Base-by-base conservation (phyloP, 2,329 filamentous ascomycete species). In the Samsoniella hepiali region DNA sequence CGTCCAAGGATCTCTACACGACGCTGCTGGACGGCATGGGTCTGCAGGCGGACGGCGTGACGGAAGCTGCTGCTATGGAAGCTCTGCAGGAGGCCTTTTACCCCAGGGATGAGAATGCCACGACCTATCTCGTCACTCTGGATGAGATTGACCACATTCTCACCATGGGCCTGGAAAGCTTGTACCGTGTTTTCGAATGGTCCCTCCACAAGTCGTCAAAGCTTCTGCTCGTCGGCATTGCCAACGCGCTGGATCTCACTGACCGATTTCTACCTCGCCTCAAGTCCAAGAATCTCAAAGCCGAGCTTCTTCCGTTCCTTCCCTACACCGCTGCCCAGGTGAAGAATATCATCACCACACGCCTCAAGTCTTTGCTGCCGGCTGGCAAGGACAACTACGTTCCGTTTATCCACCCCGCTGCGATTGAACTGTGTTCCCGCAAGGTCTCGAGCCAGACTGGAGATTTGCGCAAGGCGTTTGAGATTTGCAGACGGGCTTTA, bases 171-270 rank as follows among this genome's bases (percentile, higher is more conserved):
- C 80, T 95, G 64, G 92, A 96, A 69, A 89, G 95, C 62, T 81
- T 99, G 15, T 97, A 98, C 77, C 90, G 88, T 66, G 81, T 99
- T n/a, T 97, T 99, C 69, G 93, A 97, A 73, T 98, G 94, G 93
- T 96, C 95, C 1, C 80, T 99, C 71, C 86, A 91, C 66, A 88
- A 88, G 67, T 85, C 86, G 1, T 97, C 95, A 0, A 87, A 86
- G 27, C 86, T 99, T 5, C 81, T 95, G 42, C 81, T 99, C 22
- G 85, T 99, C 57, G 95, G 95, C 55, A 97, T 99, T 71, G 95
- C 95, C 69, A 99, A 99, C 72, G 95, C 95, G 4, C 82, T 99
- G 61, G 95, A 99, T 73, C 81, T 99, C 63, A 99, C 95, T 0
- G 95, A 98, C 73, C 91, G 95, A 10, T 97, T 97, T 69, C 83